Percentiles rank a stretch among this genome's conserved stretches.
These are phyloP conservation scores for Phytopythium sindhum DNA, from an alignment of 352 stramenopile genomes.

Conservation along the genomic window DNA sequence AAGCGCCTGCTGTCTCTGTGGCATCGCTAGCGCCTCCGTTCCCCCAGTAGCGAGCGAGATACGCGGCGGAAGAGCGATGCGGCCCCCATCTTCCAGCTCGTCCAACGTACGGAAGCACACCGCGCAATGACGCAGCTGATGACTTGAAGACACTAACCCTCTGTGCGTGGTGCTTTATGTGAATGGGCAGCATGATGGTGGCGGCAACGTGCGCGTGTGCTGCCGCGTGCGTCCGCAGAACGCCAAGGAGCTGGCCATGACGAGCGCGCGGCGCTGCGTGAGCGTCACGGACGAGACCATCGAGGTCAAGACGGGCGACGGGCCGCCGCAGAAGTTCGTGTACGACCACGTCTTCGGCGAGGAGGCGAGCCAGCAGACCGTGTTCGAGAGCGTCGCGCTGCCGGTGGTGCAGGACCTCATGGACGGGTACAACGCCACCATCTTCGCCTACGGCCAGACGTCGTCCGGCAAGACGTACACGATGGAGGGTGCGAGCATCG, in stretches of 20 bases:
- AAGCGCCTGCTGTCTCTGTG: background rate
- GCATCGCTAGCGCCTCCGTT: background rate
- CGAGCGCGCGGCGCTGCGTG: slow-evolving; percentile 50
- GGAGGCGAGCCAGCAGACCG: slow-evolving; percentile 72
- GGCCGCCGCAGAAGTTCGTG: slow-evolving; percentile 71
- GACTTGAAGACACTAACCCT: background rate
- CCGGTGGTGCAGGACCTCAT: slow-evolving; percentile 91
- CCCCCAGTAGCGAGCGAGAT: background rate
- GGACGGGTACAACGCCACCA: slow-evolving; percentile 92
- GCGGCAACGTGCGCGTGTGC: slow-evolving; percentile 75
- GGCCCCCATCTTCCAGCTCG: background rate
- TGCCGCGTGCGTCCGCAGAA: slow-evolving; percentile 83
- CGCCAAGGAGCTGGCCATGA: slow-evolving; percentile 70
- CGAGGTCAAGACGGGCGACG: slow-evolving; percentile 68
- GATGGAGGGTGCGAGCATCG: slow-evolving; percentile 80
- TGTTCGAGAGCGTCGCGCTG: slow-evolving; percentile 87
- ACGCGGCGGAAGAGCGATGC: background rate
- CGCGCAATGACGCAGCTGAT: background rate
- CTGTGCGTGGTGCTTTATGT: background rate
- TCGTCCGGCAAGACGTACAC: slow-evolving; percentile 89
- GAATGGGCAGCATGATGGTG: slow-evolving; percentile 5
- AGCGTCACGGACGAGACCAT: slow-evolving; percentile 44
- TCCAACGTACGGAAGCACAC: background rate
- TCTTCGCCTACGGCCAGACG: slow-evolving; percentile 93
- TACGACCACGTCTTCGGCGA: slow-evolving; percentile 91